These are phyloP conservation scores for Pythium apleroticum DNA, from an alignment of 352 stramenopile species.

Conservation along the genomic window DNA sequence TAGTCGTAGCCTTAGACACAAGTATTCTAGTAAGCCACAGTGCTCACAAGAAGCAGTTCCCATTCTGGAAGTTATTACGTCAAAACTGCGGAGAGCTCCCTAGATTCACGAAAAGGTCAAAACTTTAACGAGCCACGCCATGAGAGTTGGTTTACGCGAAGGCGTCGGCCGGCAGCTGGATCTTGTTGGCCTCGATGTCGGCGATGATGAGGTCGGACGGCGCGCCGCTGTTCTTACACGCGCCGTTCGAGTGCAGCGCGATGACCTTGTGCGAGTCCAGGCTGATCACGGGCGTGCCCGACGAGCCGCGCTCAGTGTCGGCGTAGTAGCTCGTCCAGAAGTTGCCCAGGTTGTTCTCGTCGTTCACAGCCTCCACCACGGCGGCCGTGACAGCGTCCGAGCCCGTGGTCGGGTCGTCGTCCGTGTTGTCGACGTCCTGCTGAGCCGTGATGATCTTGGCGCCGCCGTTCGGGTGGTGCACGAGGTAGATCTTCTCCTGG, in stretches of 20 bases:
- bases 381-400: conserved; percentile 14
- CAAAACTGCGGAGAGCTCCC: background rate
- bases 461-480: conserved; percentile 33
- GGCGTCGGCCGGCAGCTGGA: conserved; percentile 33
- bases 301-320: conserved; percentile 38
- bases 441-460: conserved; percentile 34
- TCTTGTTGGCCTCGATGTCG: conserved; percentile 37
- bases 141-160: conserved; percentile 33
- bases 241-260: conserved; percentile 34
- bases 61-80: background rate
- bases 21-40: too few species aligned
- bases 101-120: conserved; percentile 2
- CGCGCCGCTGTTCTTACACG: conserved; percentile 33
- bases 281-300: conserved; percentile 31
- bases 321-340: conserved; percentile 36
- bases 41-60: background rate
- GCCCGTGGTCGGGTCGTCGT: conserved; percentile 33
- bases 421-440: conserved; percentile 33
- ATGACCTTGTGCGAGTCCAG: conserved; percentile 29
- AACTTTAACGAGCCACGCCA: too few species aligned
- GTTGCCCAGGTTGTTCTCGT: conserved; percentile 30
- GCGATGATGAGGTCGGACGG: conserved; percentile 42
- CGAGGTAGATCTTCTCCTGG: conserved; percentile 35
- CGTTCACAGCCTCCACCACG: conserved; percentile 24
- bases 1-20: background rate